Evolutionary conservation across 2,329 filamentous ascomycete species (phyloP), one percentile per base, ranked within the genome.

Genomic region (Calonectria crousiana): DNA sequence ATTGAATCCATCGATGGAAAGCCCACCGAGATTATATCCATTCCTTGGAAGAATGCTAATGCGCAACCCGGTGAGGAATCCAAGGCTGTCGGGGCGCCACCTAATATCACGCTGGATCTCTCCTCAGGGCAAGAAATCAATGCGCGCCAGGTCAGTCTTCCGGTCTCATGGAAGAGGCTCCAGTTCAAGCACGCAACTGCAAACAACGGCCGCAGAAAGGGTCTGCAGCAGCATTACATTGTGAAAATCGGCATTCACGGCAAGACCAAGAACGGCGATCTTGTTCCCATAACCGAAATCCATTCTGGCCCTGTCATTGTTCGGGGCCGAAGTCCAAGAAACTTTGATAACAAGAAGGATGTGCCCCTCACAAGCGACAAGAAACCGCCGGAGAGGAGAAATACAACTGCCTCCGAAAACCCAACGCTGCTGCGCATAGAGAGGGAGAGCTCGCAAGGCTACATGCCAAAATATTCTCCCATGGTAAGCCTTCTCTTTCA

Each of bases 111-210:
- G 0, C 82, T 93, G 32, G 91, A 93, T 78, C 82, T 92, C 6
- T 83, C 85, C 66, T 86, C 87, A 34, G 91, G 90, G 26, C 90
- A 92, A 87, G 95, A 87, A 88, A 90, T 97, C 44, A 95, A 98
- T 81, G 93, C 93, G 1, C 92, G 94, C 71, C 93, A 92, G 71
- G 92, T 96, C 11, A 94, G 92, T 49, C 92, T 98, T 72, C 94
- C 95, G 1, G 93, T 98, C 68, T 93, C 95, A 41, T 98, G 96
- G 96, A 98, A 98, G 84, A 90, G 96, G 69, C 86, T 98, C 72
- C 96, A 98, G 84, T 98, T 98, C 84, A 95, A 98, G 81, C 97
- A 98, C 79, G 96, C 96, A 2, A 98, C 96, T 0, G 96, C 96
- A 66, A 98, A 98, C 84, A 98, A 98, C 82, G 96, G 96, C 16